Conservation (phyloP, 768 basidiomycete species). For the Arthromyces matolae region DNA sequence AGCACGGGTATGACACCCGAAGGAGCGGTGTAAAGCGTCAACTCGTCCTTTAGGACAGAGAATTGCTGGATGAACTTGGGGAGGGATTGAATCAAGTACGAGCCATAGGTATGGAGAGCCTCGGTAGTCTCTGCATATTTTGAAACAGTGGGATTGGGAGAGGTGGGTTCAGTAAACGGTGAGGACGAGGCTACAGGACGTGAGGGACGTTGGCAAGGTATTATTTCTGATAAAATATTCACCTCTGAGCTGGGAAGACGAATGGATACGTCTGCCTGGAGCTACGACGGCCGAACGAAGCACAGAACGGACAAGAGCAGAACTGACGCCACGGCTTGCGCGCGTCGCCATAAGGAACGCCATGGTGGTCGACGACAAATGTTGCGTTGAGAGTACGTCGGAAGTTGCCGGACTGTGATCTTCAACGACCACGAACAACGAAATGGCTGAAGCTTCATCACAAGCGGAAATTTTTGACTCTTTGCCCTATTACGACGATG, state of each 20-base stretch:
- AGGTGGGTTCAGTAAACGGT: conserved; percentile 87
- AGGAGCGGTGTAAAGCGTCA: conserved; percentile 85
- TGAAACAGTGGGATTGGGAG: conserved; percentile 78
- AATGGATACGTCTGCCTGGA: conserved; percentile 43
- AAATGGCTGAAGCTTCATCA: conserved; percentile 22
- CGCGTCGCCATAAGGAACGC: conserved; percentile 42
- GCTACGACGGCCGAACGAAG: conserved; percentile 20
- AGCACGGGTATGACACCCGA: conserved; percentile 79
- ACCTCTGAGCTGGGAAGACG: conserved; percentile 49
- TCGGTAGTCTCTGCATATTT: conserved; percentile 71
- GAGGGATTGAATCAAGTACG: conserved; percentile 88
- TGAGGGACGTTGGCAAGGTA: neutral
- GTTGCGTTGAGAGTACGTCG: too few relatives aligned
- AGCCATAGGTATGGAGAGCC: conserved; percentile 85
- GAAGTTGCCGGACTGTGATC: conserved; percentile 18
- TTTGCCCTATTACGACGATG: conserved; percentile 93
- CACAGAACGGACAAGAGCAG: conserved; percentile 32
- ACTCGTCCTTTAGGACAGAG: conserved; percentile 93
- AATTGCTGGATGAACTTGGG: conserved; percentile 99
- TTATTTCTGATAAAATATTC: conserved; percentile 1
- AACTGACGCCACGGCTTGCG: conserved; percentile 41
- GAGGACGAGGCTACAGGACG: conserved; percentile 51
- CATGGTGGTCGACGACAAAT: conserved; percentile 29
- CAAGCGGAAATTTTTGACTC: conserved; percentile 65
- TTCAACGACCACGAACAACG: neutral